phyloP scores from a whole-genome alignment of 2,329 filamentous ascomycete species.

The Paradendryphiella salina region DNA sequence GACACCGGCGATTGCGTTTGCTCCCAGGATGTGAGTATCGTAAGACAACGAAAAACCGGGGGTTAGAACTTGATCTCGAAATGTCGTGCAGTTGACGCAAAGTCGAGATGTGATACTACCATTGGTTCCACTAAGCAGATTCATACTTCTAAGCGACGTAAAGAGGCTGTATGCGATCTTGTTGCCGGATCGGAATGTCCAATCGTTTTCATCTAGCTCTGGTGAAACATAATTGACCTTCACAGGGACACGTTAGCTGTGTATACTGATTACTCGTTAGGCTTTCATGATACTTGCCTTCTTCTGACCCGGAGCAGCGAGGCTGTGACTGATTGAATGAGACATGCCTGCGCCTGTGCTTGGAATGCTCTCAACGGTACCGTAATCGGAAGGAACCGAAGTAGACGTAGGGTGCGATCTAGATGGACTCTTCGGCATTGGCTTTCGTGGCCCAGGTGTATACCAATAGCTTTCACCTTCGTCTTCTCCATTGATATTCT shows the following conservation, averaged over 20 bases:
- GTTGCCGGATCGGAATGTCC: slow-evolving; percentile 1
- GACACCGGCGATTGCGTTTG: background rate
- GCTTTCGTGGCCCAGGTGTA: no score
- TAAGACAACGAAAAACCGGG: background rate
- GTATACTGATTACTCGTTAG: background rate
- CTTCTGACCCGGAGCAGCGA: background rate
- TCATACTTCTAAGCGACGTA: background rate
- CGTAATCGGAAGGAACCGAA: background rate
- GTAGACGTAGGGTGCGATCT: background rate
- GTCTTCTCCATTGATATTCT: background rate
- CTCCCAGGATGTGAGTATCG: background rate
- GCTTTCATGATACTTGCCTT: background rate
- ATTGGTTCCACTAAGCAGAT: background rate
- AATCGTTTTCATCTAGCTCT: slow-evolving; percentile 8
- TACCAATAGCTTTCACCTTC: slow-evolving; percentile 4
- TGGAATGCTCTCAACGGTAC: background rate
- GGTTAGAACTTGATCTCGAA: background rate
- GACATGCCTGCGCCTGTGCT: background rate
- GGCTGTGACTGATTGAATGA: background rate
- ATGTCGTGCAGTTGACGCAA: background rate
- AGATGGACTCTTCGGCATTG: background rate
- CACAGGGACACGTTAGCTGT: background rate
- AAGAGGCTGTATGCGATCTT: background rate
- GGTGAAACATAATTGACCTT: slow-evolving; percentile 3
- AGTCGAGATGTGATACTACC: background rate